Evolutionary conservation across 1,284 basidiomycete species (phyloP).

Genomic region (Cystobasidium sp.): DNA sequence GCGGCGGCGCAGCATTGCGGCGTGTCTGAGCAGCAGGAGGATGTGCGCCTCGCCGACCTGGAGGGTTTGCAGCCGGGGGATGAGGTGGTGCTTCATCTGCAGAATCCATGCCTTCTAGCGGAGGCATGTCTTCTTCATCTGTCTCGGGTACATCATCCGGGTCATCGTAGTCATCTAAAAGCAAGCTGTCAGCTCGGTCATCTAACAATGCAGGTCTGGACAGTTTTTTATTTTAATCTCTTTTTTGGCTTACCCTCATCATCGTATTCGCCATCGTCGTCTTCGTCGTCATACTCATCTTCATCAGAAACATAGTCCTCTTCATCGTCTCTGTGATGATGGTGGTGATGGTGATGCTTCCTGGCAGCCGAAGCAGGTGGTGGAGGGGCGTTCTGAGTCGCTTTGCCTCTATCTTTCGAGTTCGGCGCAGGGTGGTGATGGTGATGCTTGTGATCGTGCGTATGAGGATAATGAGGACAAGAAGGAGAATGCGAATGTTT

Average conservation of each 20-base stretch:
- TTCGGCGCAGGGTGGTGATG: slow-evolving; percentile 44
- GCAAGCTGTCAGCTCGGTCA: too few species aligned
- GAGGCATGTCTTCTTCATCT: slow-evolving; percentile 62
- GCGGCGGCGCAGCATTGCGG: slow-evolving; percentile 55
- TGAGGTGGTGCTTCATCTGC: slow-evolving; percentile 47
- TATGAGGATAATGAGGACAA: slow-evolving; percentile 53
- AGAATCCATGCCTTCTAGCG: slow-evolving; percentile 57
- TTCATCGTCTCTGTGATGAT: slow-evolving; percentile 53
- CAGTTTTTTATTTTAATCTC: too few species aligned
- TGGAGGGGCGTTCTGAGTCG: slow-evolving; percentile 2
- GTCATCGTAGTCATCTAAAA: slow-evolving; percentile 62
- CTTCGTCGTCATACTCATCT: slow-evolving; percentile 59
- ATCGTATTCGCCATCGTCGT: slow-evolving; percentile 60
- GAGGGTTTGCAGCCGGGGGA: slow-evolving; percentile 36
- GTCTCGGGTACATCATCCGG: slow-evolving; percentile 65
- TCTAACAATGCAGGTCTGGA: slow-evolving; percentile 61
- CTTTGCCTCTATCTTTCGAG: slow-evolving; percentile 29
- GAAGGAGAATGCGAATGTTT: slow-evolving; percentile 52
- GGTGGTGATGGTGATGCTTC: slow-evolving; percentile 52
- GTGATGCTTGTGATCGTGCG: slow-evolving; percentile 43
- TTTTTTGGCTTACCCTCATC: slow-evolving; percentile 62
- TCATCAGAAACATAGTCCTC: slow-evolving; percentile 45
- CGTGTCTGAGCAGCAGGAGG: slow-evolving; percentile 54
- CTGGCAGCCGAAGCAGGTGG: slow-evolving; percentile 13
- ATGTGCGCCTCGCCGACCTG: slow-evolving; percentile 31